These are phyloP conservation scores for Lentinula lateritia DNA, from an alignment of 768 basidiomycete species.

Conservation along the genomic window DNA sequence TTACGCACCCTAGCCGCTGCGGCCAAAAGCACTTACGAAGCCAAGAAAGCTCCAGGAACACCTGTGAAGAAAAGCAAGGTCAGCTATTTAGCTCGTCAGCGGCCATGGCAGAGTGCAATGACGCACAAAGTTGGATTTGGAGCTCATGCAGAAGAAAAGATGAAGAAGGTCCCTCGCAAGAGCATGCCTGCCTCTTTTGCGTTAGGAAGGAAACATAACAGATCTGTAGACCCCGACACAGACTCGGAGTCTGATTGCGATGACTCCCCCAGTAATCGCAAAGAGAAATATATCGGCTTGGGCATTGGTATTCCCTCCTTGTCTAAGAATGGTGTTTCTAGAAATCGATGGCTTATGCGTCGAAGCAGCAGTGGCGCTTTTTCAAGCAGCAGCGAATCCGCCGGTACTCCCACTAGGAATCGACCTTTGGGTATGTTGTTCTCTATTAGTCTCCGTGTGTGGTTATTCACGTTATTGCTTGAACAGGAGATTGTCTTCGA, in stretches of 20 bases:
- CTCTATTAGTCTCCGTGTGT: conserved; percentile 4
- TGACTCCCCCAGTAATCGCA: conserved; percentile 57
- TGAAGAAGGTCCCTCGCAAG: conserved; percentile 56
- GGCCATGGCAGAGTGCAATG: conserved; percentile 81
- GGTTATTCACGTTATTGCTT: conserved; percentile 8
- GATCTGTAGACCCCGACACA: conserved; percentile 33
- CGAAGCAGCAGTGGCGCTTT: conserved; percentile 80
- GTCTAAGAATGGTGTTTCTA: conserved; percentile 24
- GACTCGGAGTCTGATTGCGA: conserved; percentile 63
- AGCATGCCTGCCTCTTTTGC: conserved; percentile 72
- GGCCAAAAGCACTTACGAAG: conserved; percentile 37
- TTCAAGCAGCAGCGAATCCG: conserved; percentile 67
- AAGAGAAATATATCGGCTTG: conserved; percentile 53
- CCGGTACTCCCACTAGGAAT: conserved; percentile 58
- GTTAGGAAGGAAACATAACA: conserved; percentile 24
- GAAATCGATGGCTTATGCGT: conserved; percentile 62
- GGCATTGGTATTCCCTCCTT: conserved; percentile 57
- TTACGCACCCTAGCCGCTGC: conserved; percentile 59
- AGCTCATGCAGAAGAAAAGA: conserved; percentile 34
- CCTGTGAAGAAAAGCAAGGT: conserved; percentile 75
- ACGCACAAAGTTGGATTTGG: conserved; percentile 56
- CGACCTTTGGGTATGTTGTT: conserved; percentile 40
- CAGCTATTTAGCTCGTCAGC: conserved; percentile 46
- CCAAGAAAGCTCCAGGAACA: conserved; percentile 70
- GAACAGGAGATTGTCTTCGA: conserved; percentile 38